Base-by-base conservation (phyloP, 2,329 filamentous ascomycete species). In the Exophiala mesophila region DNA sequence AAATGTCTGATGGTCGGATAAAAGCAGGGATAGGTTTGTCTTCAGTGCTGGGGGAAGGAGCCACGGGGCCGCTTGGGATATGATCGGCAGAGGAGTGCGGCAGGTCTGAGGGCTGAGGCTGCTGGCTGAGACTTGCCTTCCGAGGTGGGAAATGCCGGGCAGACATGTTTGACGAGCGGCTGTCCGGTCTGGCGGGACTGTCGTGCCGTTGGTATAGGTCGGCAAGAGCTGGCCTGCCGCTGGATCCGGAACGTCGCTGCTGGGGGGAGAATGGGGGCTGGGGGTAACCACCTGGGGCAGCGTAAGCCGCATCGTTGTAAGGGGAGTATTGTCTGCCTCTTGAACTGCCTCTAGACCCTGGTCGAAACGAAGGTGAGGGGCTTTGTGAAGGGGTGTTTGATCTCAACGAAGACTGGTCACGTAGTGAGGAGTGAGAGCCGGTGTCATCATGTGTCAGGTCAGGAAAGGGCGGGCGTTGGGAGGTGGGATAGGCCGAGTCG, bases 1-100 rank as follows among this genome's bases (percentile, higher is more conserved):
- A 89, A 30, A 89, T 82, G 53, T 94, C 86, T 9, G 83, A 77
- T 2, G 87, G 85, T 26, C 84, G 74, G 42, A 88, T 72, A 52
- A 90, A 81, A 0, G 40, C 40, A 19, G 50, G 47, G 28, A 47
- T 44, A 8, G 47, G 47, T 18, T 36, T 40, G 34, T 49, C 41
- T 7, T 45, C 44, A 23, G 28, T 30, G 17, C 16, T 12, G 17
- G 18, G 24, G 43, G n/a, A 36, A 20, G 16, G 15, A 2, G 32
- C 21, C n/a, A 35, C 12, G 8, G 28, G 10, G 16, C 36, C 32
- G 15, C 44, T 17, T 26, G 31, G 29, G 13, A 31, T 31, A 8
- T 31, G 33, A 9, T 47, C 24, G 8, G 44, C 34, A 13, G 12
- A 23, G 18, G n/a, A 21, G 36, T 12, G 36, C 10, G 19, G 40